These are phyloP conservation scores for Sophora flavescens DNA, from an alignment of 306 rosid species.

Conservation along the genomic window DNA sequence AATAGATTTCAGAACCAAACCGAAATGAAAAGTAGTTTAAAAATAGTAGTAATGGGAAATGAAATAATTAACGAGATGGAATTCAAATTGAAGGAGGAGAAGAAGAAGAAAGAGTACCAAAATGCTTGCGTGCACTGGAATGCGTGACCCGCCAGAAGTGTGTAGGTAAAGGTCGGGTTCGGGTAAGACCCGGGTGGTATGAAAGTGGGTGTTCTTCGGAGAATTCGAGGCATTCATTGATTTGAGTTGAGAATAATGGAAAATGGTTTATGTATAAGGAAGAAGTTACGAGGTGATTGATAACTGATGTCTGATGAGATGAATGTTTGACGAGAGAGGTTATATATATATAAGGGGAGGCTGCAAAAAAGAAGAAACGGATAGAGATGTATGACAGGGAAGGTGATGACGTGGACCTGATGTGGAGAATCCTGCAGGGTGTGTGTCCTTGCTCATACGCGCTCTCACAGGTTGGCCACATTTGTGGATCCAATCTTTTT, in stretches of 20 bases:
- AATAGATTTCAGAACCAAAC: not conserved
- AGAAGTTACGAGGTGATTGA: too few relatives aligned
- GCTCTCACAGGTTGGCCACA: too few relatives aligned
- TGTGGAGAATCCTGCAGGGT: too few relatives aligned
- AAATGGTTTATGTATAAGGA: not conserved
- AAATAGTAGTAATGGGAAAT: too few relatives aligned
- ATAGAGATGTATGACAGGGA: too few relatives aligned
- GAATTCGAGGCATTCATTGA: not conserved
- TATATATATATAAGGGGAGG: too few relatives aligned
- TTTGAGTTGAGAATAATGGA: not conserved
- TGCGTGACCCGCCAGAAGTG: conserved; percentile 60
- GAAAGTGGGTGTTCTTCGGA: conserved; percentile 1
- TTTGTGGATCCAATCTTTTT: too few relatives aligned
- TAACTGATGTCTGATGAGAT: too few relatives aligned
- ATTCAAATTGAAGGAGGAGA: not conserved
- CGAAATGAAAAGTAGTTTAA: not conserved
- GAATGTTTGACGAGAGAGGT: too few relatives aligned
- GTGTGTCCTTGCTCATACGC: too few relatives aligned
- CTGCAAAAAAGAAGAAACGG: too few relatives aligned
- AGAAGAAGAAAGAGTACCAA: conserved; percentile 49
- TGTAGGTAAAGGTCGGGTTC: conserved; percentile 67
- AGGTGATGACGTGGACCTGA: too few relatives aligned
- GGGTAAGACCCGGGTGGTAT: conserved; percentile 48
- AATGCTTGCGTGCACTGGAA: conserved; percentile 74
- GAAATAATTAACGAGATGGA: not conserved